phyloP scores from a whole-genome alignment of 2,329 filamentous ascomycete genomes.

The Trichoderma sp. region DNA sequence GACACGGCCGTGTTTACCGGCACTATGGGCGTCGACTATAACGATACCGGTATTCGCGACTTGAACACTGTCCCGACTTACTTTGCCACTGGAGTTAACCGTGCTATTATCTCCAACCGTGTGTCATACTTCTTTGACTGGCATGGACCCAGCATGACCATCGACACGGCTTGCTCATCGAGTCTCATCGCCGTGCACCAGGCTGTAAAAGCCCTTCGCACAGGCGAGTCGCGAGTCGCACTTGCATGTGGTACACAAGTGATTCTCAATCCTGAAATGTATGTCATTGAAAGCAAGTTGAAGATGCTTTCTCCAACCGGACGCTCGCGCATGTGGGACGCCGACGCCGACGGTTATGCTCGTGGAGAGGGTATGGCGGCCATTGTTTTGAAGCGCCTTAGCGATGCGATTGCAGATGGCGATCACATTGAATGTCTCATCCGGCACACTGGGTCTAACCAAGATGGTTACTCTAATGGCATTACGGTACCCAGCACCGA shows the following conservation, averaged over 20 bases:
- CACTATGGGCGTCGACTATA: conserved; percentile 37
- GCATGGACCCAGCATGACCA: conserved; percentile 45
- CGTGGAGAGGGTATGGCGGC: conserved; percentile 1
- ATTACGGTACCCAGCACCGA: background rate
- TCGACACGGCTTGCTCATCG: conserved; percentile 53
- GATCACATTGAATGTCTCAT: conserved; percentile 14
- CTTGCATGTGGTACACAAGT: conserved; percentile 50
- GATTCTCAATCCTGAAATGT: conserved; percentile 47
- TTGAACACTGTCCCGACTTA: conserved; percentile 36
- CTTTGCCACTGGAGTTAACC: conserved; percentile 40
- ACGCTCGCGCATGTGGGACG: background rate
- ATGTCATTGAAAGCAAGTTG: conserved; percentile 9
- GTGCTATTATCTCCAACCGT: conserved; percentile 43
- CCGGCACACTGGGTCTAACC: conserved; percentile 1
- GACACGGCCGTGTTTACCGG: conserved; percentile 40
- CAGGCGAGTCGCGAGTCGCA: conserved; percentile 24
- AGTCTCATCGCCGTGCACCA: conserved; percentile 47
- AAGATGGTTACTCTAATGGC: conserved; percentile 3
- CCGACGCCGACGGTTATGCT: background rate
- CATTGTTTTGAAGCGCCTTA: conserved; percentile 7
- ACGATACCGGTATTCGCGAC: conserved; percentile 32
- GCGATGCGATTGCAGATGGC: conserved; percentile 4
- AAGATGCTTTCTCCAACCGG: background rate
- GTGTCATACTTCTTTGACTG: conserved; percentile 47
- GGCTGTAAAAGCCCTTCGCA: conserved; percentile 28